A percentile compares a stretch with the other conserved stretches of the same genome.
These are phyloP conservation scores for Candida anglica DNA, from an alignment of 805 yeast genomes.

Conservation along the genomic window DNA sequence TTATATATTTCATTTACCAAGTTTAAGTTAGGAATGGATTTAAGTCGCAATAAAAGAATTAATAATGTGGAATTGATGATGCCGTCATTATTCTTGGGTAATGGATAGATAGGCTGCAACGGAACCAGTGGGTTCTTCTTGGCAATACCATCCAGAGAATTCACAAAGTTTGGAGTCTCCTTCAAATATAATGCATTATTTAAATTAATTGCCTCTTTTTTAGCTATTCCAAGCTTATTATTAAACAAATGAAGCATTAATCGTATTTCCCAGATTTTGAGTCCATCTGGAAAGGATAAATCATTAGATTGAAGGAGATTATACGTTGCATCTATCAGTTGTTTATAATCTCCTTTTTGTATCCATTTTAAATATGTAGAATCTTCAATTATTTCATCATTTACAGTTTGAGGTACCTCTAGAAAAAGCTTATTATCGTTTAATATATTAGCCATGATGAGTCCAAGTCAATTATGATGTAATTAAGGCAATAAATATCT, in stretches of 20 bases:
- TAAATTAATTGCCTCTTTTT: conserved; percentile 32
- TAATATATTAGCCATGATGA: too few relatives aligned
- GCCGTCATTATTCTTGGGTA: conserved; percentile 33
- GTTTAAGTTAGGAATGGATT: conserved; percentile 37
- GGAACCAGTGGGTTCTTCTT: conserved; percentile 2
- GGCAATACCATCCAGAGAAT: too few relatives aligned
- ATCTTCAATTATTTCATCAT: too few relatives aligned
- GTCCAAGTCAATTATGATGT: too few relatives aligned
- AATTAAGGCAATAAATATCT: too few relatives aligned
- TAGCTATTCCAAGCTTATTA: conserved; percentile 25
- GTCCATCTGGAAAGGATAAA: conserved; percentile 7
- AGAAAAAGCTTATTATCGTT: conserved; percentile 11
- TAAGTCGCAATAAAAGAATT: conserved; percentile 35
- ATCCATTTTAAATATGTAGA: too few relatives aligned
- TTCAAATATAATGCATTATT: conserved; percentile 30
- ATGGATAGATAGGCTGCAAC: conserved; percentile 25
- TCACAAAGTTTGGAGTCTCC: too few relatives aligned
- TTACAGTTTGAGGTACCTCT: conserved; percentile 9
- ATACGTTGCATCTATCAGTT: conserved; percentile 12
- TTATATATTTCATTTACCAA: conserved; percentile 43
- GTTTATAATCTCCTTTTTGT: background rate
- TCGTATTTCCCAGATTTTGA: conserved; percentile 35
- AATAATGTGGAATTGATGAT: conserved; percentile 23
- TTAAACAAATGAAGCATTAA: conserved; percentile 26
- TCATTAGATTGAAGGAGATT: conserved; percentile 9